Evolutionary conservation across 495 filamentous ascomycete species (phyloP), one percentile per base, ranked within the genome.

Genomic region (Aspergillus mulundensis): DNA sequence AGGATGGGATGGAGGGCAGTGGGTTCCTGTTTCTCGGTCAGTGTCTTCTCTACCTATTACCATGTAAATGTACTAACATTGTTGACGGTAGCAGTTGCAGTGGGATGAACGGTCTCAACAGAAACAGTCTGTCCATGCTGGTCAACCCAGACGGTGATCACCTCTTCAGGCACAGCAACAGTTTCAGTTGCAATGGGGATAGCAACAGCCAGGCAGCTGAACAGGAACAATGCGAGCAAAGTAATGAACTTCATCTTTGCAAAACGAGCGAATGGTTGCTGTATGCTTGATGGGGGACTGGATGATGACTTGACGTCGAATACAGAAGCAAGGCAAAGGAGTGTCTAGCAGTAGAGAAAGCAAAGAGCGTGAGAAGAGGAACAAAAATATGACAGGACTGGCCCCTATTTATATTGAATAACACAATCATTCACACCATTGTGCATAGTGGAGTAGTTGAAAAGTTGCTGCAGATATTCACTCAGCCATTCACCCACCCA

Each of bases 121-220:
- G 60, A 56, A 28, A 87, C 54, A 0, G 76, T 74, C 7, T 81
- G 73, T 51, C 87, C 86, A 50, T 82, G 56, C 47, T 83, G 71
- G 63, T 93, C 80, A 24, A 90, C 81, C 62, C 78, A 87, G 58
- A 89, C 80, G 24, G 87, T 71, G 16, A 39, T 39, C 18, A 40
- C 34, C 16, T 74, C 64, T 20, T 63, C 69, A 8, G 34, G 40
- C 65, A 28, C 36, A 49, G 23, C 21, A 64, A 51, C 41, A 30
- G 23, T 53, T 49, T 53, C 42, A 4, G 36, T 24, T 24, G 21
- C 43, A 38, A 53, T n/a, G 5, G 21, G 57, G 39, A 62, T 47
- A 6, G 62, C 53, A 34, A 14, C 34, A 23, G 28, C 54, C 14
- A 42, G 32, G 32, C 25, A 48, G 38, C 53, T 56, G 47, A 58